Evolutionary conservation across 2,329 filamentous ascomycete species (phyloP), one percentile per base, ranked within the genome.

Genomic region (Phialophora chinensis): DNA sequence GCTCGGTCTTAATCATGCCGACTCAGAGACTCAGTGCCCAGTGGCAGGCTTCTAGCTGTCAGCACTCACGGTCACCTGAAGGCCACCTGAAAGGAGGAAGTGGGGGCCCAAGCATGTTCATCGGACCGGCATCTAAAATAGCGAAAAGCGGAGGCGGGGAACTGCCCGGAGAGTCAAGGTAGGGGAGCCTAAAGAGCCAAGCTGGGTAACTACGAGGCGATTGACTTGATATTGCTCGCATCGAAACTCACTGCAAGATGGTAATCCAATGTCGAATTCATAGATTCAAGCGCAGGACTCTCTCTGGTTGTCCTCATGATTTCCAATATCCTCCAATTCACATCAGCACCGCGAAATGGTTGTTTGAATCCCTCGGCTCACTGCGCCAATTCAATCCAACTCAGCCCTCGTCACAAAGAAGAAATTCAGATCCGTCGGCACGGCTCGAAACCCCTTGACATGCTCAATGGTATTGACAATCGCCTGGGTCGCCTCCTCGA

Each of bases 401-500:
- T 60, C 56, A 1, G 58, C 55, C 38, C 31, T 62, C 31, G 58
- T 59, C 29, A 29, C 49, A 29, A 70, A 64, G 52, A 70, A 70
- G 53, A 70, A 64, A 23, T 53, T 66, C 61, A 68, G 31, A 17
- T 65, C 63, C 5, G 53, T 64, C 38, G 63, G 66, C 8, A 17
- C 42, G 5, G 53, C 56, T 29, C 61, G 44, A 50, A 64, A 62
- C 10, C 57, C 52, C 33, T 65, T 56, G 27, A 61, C 61, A 7
- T 62, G 20, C 31, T 65, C 66, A 42, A 70, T 66, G 1, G 63
- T 65, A 38, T 60, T 66, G 14, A 52, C 60, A 3, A 70, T 53
- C 17, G 42, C 66, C 53, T 57, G 35, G 10, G 60, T 64, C 27
- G 63, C 66, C 44, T 70, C 68, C 10, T 68, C 66, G 1, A 55